Evolutionary conservation across 306 rosid species (phyloP), one percentile per base, ranked within the genome.

Genomic region (Aeschynomene evenia): DNA sequence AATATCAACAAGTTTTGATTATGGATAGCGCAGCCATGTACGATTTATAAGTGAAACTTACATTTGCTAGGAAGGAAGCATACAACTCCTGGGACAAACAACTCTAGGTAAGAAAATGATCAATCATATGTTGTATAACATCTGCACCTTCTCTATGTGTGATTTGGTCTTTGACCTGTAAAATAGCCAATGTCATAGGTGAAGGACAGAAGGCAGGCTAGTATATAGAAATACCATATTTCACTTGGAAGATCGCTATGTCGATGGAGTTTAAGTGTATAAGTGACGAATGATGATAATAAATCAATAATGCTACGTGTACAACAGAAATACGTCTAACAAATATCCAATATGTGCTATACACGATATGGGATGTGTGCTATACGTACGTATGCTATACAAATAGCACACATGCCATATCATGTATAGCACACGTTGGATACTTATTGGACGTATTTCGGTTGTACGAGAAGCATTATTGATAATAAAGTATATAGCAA

Each of bases 61-160:
- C 28, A 64, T 37, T n/a, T 12, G 62, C 56, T 16, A 33, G 16
- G 49, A 2, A 23, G 43, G 60, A 64, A 48, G 34, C 20, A 29
- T 15, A 10, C 42, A 48, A 45, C 29, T 76, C 21, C 5, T 22
- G 18, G 10, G 34, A 42, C 26, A 14, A 7, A 15, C 43, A 20
- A 55, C 71, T 51, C 66, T 88, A 91, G 7, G 66, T 75, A 21
- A 79, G 82, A 81, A 94, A 91, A 87, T 84, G 89, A 75, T 94
- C 95, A 9, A 94, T 88, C 84, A 94, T 94, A 81, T 94, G 96
- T 36, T 81, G 81, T 20, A 94, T 84, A 68, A 94, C 97, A 81
- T 94, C 99, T 24, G 88, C 99, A 13, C 99, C 99, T 85, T 94
- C 99, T 70, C 76, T 81, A 69, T 91, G 97, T 39, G 70, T 74